phyloP scores from a whole-genome alignment of 1,139 yeast species.

The Kazachstania sp. region DNA sequence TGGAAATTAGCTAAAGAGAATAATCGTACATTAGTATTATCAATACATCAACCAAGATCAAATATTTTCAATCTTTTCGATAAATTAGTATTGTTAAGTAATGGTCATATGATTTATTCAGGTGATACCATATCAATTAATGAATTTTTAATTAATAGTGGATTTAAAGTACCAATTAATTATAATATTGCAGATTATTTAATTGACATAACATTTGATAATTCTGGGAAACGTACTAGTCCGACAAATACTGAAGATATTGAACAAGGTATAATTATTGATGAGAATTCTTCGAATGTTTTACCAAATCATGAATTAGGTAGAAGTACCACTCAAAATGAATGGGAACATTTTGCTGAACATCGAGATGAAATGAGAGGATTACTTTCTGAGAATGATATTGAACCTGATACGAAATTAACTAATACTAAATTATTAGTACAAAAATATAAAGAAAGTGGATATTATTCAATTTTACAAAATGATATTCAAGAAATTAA shows the following conservation, averaged over 20 bases:
- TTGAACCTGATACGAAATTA: slow-evolving; percentile 5
- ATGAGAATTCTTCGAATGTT: background rate
- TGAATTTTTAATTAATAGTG: slow-evolving; percentile 66
- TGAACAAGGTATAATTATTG: background rate
- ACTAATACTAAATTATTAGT: slow-evolving; percentile 27
- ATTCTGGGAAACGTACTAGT: background rate
- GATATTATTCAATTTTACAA: slow-evolving; percentile 40
- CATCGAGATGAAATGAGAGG: slow-evolving; percentile 60
- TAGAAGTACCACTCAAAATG: slow-evolving; percentile 51
- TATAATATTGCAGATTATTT: slow-evolving; percentile 90
- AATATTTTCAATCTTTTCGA: slow-evolving; percentile 89
- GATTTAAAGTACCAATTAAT: slow-evolving; percentile 78
- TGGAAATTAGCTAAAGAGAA: slow-evolving; percentile 72
- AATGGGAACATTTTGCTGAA: slow-evolving; percentile 85
- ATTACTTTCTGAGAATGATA: slow-evolving; percentile 31
- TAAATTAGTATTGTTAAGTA: slow-evolving; percentile 66
- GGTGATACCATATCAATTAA: slow-evolving; percentile 69
- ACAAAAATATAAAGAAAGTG: slow-evolving; percentile 42
- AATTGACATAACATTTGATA: slow-evolving; percentile 73
- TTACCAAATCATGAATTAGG: slow-evolving; percentile 2
- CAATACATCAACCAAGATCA: slow-evolving; percentile 97
- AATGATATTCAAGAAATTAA: slow-evolving; percentile 40
- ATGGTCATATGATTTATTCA: slow-evolving; percentile 79
- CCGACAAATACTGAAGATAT: background rate
- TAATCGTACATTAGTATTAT: slow-evolving; percentile 79